phyloP scores from a whole-genome alignment of 768 basidiomycete genomes.

The Lactarius akahatsu region DNA sequence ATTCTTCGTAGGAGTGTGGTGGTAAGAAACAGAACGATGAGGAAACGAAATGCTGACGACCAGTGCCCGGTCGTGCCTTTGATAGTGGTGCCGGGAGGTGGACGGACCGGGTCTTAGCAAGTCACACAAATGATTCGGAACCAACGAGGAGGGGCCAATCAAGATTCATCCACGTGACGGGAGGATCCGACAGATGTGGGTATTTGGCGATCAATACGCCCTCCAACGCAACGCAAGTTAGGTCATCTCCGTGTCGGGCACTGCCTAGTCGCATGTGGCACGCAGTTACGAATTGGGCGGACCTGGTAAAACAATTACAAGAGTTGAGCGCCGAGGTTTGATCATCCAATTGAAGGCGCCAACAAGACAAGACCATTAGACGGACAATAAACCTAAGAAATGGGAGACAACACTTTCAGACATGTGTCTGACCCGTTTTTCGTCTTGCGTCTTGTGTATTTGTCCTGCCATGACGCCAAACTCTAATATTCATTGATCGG shows the following conservation, averaged over 20 bases:
- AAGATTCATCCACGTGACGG: slow-evolving; percentile 18
- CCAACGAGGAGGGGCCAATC: slow-evolving; percentile 7
- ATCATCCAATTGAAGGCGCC: neutral
- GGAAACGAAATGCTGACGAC: neutral
- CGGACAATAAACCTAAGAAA: slow-evolving; percentile 15
- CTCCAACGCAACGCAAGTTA: neutral
- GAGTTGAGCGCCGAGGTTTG: slow-evolving; percentile 4
- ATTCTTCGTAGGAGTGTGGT: slow-evolving; percentile 11
- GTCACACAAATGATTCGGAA: slow-evolving; percentile 23
- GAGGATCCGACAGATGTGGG: slow-evolving; percentile 17
- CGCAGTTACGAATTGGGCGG: neutral
- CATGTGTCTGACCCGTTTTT: slow-evolving; percentile 4
- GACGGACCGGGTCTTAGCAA: slow-evolving; percentile 11
- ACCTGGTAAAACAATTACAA: slow-evolving; percentile 15
- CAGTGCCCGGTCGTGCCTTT: neutral
- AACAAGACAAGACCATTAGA: slow-evolving; percentile 1
- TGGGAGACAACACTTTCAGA: slow-evolving; percentile 12
- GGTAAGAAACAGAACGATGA: neutral
- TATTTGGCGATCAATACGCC: slow-evolving; percentile 18
- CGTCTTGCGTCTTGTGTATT: neutral
- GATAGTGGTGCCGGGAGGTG: neutral
- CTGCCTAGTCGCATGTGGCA: neutral
- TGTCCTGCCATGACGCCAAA: neutral
- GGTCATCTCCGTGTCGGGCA: neutral
- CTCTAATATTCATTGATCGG: slow-evolving; percentile 15